Conservation (phyloP, 331 rosid species). For the Rhamnella rubrinervis region DNA sequence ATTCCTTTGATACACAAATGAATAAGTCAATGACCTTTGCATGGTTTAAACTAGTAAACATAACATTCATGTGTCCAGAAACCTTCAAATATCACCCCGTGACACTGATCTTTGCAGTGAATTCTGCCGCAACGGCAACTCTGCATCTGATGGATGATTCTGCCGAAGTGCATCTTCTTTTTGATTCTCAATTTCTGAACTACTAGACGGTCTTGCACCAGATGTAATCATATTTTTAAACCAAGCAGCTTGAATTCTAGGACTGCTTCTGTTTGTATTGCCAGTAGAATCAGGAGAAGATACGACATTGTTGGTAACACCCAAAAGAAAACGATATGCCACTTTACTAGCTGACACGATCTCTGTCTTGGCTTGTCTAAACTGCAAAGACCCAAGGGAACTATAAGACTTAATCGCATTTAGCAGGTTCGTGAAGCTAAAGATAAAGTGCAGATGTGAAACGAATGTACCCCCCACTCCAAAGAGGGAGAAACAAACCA, state of each 20-base stretch:
- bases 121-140: conserved; percentile 30
- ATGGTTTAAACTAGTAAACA: conserved; percentile 20
- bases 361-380: conserved; percentile 92
- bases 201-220: conserved; percentile 83
- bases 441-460: neutral
- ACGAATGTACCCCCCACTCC: neutral
- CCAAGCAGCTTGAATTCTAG: conserved; percentile 82
- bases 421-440: neutral
- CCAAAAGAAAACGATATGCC: conserved; percentile 79
- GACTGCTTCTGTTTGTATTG: conserved; percentile 59
- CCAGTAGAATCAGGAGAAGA: conserved; percentile 49
- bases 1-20: conserved; percentile 35
- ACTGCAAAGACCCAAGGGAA: conserved; percentile 48
- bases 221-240: conserved; percentile 66
- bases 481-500: no score
- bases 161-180: conserved; percentile 37
- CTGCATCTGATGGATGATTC: conserved; percentile 36
- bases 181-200: conserved; percentile 61
- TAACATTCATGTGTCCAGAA: conserved; percentile 4
- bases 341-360: conserved; percentile 91
- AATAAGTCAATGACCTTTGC: conserved; percentile 22
- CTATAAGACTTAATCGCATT: conserved; percentile 2
- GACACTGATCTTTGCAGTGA: conserved; percentile 38
- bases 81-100: conserved; percentile 28
- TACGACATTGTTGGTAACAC: conserved; percentile 60